Base-by-base conservation (phyloP, 306 rosid genomes). In the Prunus dulcis region DNA sequence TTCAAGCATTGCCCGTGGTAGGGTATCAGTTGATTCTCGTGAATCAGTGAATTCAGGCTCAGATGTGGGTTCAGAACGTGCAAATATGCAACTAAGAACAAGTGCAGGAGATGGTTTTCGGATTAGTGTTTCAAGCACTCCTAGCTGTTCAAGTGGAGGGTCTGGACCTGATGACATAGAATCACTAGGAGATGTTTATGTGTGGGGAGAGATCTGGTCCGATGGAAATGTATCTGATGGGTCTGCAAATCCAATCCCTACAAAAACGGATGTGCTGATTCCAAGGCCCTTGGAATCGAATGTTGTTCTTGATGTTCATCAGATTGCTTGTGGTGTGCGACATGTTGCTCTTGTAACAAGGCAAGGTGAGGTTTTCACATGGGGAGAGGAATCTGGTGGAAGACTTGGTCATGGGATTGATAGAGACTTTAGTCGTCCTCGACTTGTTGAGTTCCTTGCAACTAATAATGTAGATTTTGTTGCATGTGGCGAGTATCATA, bases 371-470 rank as follows among this genome's bases (percentile, higher is more conserved):
- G 90, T 92, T 86, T 96, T 96, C 78, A 91, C 98, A 13, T 96
- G 99, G 99, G 99, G 99, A 67, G 99, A 92, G 79, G 98, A 91
- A 78, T 89, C 85, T 67, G 98, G 97, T 1, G 99, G 99, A 80
- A 86, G 93, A 68, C 97, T 96, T 41, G 99, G 99, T 34, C 98
- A 91, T 75, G 99, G 99, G 47, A 71, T 82, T 69, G 96, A 93
- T 76, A 91, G 81, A 83, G 85, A 87, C 77, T 84, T 74, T 56
- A 79, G 90, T 62, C 80, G 56, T 58, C 99, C 98, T 14, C 85
- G 47, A 22, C 93, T 92, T 64, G 97, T 96, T 76, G 98, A 96
- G 86, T 89, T 91, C 71, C 67, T 96, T 13, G 91, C 91, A 38
- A 61, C 78, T 77, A 79, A 84, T 53, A 91, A 81, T 75, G 68